phyloP scores from a whole-genome alignment of 2,329 filamentous ascomycete genomes.

The Teratosphaeria pseudoeucalypti region DNA sequence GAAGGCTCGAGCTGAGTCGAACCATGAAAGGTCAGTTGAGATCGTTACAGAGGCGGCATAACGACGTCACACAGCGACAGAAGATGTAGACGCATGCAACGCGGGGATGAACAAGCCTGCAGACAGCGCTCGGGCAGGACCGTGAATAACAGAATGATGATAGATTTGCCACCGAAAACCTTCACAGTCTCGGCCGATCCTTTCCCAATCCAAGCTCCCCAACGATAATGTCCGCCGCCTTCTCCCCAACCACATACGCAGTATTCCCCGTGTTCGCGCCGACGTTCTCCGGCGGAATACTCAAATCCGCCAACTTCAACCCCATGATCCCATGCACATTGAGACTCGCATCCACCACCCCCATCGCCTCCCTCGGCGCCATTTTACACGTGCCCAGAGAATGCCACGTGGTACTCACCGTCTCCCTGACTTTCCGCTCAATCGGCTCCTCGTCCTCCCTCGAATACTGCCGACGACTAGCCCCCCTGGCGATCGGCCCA shows the following conservation, averaged over 20 bases:
- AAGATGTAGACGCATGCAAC: no score
- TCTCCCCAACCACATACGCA: conserved; percentile 33
- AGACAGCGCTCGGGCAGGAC: not conserved
- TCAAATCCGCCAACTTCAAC: conserved; percentile 36
- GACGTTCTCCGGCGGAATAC: conserved; percentile 32
- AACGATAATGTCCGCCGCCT: conserved; percentile 32
- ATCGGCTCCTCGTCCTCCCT: conserved; percentile 27
- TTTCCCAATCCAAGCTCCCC: conserved; percentile 26
- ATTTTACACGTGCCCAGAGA: conserved; percentile 33
- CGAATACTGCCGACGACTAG: conserved; percentile 37
- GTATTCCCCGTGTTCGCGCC: conserved; percentile 39
- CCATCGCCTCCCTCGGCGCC: conserved; percentile 25
- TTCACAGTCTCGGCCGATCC: not conserved
- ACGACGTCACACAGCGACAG: no score
- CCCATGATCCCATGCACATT: conserved; percentile 30
- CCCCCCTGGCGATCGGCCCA: conserved; percentile 32
- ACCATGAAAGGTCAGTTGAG: not conserved
- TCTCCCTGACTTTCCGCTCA: conserved; percentile 33
- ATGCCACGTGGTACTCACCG: conserved; percentile 33
- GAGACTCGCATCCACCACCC: conserved; percentile 30
- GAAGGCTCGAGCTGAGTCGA: not conserved
- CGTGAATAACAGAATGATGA: not conserved
- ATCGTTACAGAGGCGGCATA: not conserved
- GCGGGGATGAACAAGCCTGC: no score
- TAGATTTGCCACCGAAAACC: not conserved